A percentile compares a stretch with the other conserved stretches of the same genome.
phyloP scores from a whole-genome alignment of 108 stramenopile genomes.

The Aurantiochytrium sp. region DNA sequence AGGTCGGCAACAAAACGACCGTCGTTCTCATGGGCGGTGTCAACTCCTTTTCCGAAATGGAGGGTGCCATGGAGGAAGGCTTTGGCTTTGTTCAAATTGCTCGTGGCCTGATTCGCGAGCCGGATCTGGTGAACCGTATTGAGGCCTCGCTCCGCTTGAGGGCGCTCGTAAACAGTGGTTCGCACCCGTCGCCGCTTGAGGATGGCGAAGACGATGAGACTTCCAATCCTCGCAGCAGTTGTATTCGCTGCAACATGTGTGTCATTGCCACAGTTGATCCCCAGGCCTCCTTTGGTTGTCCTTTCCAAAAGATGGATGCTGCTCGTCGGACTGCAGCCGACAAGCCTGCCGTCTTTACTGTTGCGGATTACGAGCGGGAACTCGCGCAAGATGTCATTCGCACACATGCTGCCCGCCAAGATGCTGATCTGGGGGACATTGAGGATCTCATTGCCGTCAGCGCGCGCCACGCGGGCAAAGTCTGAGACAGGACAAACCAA shows the following conservation, averaged over 20 bases:
- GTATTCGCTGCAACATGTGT: conserved; percentile 2
- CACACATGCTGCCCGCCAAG: background rate
- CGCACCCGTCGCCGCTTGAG: too few species aligned
- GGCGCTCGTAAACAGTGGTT: background rate
- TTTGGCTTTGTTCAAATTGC: background rate
- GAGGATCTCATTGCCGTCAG: background rate
- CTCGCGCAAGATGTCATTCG: background rate
- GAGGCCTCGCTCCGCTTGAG: background rate
- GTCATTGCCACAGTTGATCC: conserved; percentile 11
- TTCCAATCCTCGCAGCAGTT: background rate
- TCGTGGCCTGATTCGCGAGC: background rate
- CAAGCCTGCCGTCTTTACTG: background rate
- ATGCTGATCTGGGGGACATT: background rate
- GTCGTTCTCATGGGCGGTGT: conserved; percentile 8
- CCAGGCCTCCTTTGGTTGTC: background rate
- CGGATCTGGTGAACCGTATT: background rate
- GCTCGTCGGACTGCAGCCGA: background rate
- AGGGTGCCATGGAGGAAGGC: conserved; percentile 12
- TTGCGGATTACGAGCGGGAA: background rate
- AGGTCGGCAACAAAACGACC: background rate
- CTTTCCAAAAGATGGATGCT: background rate
- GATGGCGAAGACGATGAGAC: background rate
- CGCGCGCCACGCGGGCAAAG: background rate
- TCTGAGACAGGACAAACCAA: background rate
- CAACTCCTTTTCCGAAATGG: background rate